phyloP scores from a whole-genome alignment of 352 stramenopile genomes.

The Phytopythium litorale region DNA sequence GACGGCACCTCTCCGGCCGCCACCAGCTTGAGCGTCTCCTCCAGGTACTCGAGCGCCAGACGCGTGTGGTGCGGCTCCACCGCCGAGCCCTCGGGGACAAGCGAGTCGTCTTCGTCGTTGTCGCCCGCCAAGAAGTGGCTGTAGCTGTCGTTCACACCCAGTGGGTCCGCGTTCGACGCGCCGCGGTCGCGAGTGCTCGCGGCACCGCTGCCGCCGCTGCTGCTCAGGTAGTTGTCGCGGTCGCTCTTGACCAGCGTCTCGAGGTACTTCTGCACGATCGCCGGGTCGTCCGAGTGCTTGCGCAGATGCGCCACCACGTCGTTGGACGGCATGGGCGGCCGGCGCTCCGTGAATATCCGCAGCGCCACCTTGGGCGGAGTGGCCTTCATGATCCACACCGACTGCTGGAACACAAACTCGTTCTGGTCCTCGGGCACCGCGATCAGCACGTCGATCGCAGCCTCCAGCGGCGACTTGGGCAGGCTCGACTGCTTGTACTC shows the following conservation, averaged over 20 bases:
- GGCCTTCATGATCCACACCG: conserved; percentile 82
- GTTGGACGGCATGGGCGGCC: conserved; percentile 61
- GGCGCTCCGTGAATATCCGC: conserved; percentile 80
- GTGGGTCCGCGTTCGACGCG: conserved; percentile 14
- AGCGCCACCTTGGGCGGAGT: conserved; percentile 71
- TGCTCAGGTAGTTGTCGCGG: conserved; percentile 19
- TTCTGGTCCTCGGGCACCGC: conserved; percentile 69
- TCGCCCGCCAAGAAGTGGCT: conserved; percentile 74
- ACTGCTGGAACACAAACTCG: conserved; percentile 86
- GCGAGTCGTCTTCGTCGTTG: conserved; percentile 53
- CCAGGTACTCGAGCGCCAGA: conserved; percentile 82
- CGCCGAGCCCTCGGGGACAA: conserved; percentile 22
- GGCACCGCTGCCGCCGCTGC: background rate
- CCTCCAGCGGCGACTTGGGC: conserved; percentile 85
- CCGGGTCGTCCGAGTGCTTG: conserved; percentile 64
- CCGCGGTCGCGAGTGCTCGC: conserved; percentile 2
- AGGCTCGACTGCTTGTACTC: conserved; percentile 83
- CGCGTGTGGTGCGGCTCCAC: conserved; percentile 79
- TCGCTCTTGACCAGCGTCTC: conserved; percentile 75
- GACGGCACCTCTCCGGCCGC: conserved; percentile 64
- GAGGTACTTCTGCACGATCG: conserved; percentile 77
- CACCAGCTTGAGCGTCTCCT: conserved; percentile 78
- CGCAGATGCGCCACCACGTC: conserved; percentile 78
- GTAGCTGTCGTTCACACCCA: conserved; percentile 77
- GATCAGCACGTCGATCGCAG: conserved; percentile 87